phyloP scores from a whole-genome alignment of 345 rosid genomes.

The Sonneratia caseolaris region DNA sequence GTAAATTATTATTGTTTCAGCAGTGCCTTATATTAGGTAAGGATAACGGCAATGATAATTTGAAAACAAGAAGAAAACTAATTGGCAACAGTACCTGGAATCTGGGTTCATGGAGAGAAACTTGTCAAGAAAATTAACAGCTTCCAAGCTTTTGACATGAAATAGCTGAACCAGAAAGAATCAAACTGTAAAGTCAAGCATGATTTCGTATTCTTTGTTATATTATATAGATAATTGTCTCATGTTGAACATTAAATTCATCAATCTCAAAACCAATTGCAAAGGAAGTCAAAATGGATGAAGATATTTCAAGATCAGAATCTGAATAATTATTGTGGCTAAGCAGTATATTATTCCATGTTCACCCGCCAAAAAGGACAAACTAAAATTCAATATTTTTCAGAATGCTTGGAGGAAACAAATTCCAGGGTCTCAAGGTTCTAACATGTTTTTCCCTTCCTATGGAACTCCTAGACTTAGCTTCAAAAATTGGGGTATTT shows the following conservation, averaged over 20 bases:
- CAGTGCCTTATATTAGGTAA: no score
- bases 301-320: neutral
- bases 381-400: neutral
- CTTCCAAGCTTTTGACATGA: constrained; percentile 67
- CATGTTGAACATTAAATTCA: neutral
- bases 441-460: neutral
- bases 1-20: no score
- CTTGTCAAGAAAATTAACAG: constrained; percentile 64
- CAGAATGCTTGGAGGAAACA: neutral
- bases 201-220: neutral
- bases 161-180: constrained; percentile 42
- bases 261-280: neutral
- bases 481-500: neutral
- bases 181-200: constrained; percentile 1
- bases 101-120: constrained; percentile 85
- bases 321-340: neutral
- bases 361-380: no score
- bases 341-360: neutral
- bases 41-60: neutral
- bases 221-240: neutral
- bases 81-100: constrained; percentile 37
- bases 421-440: neutral
- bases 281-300: neutral
- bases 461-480: neutral
- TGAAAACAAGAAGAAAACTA: neutral